A percentile compares a stretch with the other conserved stretches of the same genome.
phyloP scores from a whole-genome alignment of 345 rosid species.

The Eutrema heterophyllum region DNA sequence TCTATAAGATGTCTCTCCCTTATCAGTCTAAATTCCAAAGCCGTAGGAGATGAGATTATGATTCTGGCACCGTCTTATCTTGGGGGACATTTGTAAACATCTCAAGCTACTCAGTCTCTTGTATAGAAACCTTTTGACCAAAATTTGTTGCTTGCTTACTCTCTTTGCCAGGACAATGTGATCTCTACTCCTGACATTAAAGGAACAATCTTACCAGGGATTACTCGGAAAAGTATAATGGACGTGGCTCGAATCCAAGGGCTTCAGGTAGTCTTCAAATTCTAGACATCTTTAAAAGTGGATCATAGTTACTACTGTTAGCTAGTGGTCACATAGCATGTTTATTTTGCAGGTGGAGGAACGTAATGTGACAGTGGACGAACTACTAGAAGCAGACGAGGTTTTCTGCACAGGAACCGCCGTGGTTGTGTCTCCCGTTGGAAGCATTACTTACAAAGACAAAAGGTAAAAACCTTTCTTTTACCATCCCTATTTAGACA shows the following conservation, averaged over 20 bases:
- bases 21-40: too few relatives aligned
- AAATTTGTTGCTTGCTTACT: neutral
- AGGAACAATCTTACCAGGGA: constrained; percentile 35
- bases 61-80: neutral
- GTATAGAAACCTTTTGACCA: neutral
- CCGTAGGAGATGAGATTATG: too few relatives aligned
- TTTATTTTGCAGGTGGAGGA: constrained; percentile 27
- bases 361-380: constrained; percentile 38
- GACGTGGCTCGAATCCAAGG: constrained; percentile 83
- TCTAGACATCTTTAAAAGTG: neutral
- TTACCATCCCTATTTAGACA: neutral
- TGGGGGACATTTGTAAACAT: neutral
- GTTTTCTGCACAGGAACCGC: constrained; percentile 98
- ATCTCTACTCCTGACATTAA: constrained; percentile 73
- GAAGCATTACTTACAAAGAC: constrained; percentile 77
- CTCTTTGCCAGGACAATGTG: constrained; percentile 47
- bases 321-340: neutral
- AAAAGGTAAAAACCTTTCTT: constrained; percentile 44
- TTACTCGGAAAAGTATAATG: constrained; percentile 55
- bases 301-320: neutral
- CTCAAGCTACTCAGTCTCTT: neutral
- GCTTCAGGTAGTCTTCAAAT: constrained; percentile 42
- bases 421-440: constrained; percentile 92
- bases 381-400: constrained; percentile 87
- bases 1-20: neutral